Percentiles rank a stretch among this genome's conserved stretches.
phyloP scores from a whole-genome alignment of 495 filamentous ascomycete genomes.

The Aspergillus conjunctus region DNA sequence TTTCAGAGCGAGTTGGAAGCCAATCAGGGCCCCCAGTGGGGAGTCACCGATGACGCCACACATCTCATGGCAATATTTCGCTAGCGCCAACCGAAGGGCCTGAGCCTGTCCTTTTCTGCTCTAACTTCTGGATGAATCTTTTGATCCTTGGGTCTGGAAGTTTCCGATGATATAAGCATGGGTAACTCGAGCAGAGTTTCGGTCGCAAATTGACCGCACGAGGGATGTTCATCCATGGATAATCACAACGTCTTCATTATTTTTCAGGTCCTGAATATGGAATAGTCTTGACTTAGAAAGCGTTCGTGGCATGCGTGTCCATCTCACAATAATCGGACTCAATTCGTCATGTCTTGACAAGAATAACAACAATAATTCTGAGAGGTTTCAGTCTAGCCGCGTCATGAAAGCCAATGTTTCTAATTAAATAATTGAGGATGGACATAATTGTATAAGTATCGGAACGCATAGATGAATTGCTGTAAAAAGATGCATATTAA shows the following conservation, averaged over 20 bases:
- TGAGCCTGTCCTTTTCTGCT: constrained; percentile 12
- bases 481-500: neutral
- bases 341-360: neutral
- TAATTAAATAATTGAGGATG: neutral
- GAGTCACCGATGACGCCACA: constrained; percentile 20
- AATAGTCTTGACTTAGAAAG: constrained; percentile 1
- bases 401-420: neutral
- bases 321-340: too few relatives aligned
- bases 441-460: neutral
- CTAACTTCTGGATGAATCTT: neutral
- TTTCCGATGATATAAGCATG: constrained; percentile 12
- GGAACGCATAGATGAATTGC: neutral
- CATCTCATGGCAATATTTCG: constrained; percentile 20
- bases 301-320: neutral
- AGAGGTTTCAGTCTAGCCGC: neutral
- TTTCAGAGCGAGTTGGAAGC: constrained; percentile 19
- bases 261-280: neutral
- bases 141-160: neutral
- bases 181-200: too few relatives aligned
- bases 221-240: neutral
- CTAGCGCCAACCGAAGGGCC: neutral
- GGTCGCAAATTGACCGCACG: neutral
- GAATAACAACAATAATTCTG: neutral
- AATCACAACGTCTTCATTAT: neutral
- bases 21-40: constrained; percentile 15